Percentiles rank a stretch among this genome's conserved stretches.
Evolutionary conservation across 2,329 filamentous ascomycete species (phyloP).

Genomic region (Clonostachys sp.): DNA sequence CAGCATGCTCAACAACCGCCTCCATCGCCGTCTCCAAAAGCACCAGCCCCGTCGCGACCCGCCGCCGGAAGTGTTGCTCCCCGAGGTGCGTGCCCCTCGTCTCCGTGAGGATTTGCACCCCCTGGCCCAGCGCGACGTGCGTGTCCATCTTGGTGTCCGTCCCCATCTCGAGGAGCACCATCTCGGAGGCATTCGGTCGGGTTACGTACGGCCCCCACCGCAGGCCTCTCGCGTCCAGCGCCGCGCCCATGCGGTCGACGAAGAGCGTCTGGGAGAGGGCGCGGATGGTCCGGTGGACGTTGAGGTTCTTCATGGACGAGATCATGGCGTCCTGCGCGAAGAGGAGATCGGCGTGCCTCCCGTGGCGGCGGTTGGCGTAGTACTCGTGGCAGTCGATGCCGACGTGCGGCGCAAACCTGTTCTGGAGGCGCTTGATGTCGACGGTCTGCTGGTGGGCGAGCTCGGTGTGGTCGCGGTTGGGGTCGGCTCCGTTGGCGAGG

Average conservation of each 20-base stretch:
- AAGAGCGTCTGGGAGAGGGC: constrained; percentile 18
- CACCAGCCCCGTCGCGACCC: constrained; percentile 15
- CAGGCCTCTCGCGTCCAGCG: constrained; percentile 16
- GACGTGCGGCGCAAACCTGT: constrained; percentile 18
- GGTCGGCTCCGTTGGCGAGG: constrained; percentile 17
- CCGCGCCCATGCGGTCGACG: constrained; percentile 14
- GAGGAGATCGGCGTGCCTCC: constrained; percentile 12
- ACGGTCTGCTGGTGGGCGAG: constrained; percentile 20
- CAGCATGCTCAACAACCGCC: constrained; percentile 17
- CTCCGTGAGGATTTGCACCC: constrained; percentile 19
- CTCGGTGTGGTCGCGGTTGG: constrained; percentile 23
- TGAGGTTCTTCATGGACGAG: constrained; percentile 24
- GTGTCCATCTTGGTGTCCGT: constrained; percentile 21
- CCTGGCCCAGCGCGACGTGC: constrained; percentile 17
- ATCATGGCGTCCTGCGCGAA: constrained; percentile 18
- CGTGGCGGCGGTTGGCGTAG: constrained; percentile 9
- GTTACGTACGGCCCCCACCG: constrained; percentile 20
- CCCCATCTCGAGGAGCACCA: constrained; percentile 15
- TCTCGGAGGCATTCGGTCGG: constrained; percentile 6
- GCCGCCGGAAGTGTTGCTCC: constrained; percentile 20
- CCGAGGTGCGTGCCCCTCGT: constrained; percentile 20
- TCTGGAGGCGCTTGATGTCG: constrained; percentile 18
- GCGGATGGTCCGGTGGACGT: constrained; percentile 20
- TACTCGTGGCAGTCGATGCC: constrained; percentile 24
- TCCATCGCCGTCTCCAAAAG: constrained; percentile 19